A percentile compares a stretch with the other conserved stretches of the same genome.
phyloP scores from a whole-genome alignment of 192 early-diverging fungal genomes.

The Entophlyctis luteolus region DNA sequence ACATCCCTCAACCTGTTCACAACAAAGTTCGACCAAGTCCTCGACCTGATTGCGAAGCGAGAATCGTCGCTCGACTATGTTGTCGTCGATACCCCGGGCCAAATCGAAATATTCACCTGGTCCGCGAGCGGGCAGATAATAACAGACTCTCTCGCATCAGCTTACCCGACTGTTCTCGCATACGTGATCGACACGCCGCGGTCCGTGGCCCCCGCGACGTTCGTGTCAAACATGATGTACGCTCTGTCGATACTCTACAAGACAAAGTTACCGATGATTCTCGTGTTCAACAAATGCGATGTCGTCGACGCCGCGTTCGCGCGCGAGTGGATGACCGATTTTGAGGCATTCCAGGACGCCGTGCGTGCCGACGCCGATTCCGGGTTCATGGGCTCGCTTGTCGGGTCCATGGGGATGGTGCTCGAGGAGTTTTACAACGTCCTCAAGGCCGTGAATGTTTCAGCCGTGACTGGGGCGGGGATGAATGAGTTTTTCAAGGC shows the following conservation, averaged over 20 bases:
- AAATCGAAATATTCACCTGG: conserved; percentile 99
- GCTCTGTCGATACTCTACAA: conserved; percentile 97
- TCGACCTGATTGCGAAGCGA: conserved; percentile 79
- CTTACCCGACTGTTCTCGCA: conserved; percentile 84
- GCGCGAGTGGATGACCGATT: conserved; percentile 94
- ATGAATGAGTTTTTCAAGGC: conserved; percentile 83
- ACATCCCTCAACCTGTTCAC: conserved; percentile 95
- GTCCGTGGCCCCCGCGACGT: conserved; percentile 84
- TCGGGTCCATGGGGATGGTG: conserved; percentile 93
- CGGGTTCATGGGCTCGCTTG: conserved; percentile 86
- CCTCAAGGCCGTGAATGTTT: conserved; percentile 72
- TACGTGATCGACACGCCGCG: conserved; percentile 97
- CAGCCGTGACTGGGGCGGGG: conserved; percentile 88
- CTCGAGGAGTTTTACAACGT: conserved; percentile 92
- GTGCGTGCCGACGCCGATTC: conserved; percentile 65
- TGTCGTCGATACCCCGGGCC: conserved; percentile 91
- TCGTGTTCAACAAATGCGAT: conserved; percentile 96
- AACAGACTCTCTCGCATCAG: conserved; percentile 85
- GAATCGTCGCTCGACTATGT: conserved; percentile 69
- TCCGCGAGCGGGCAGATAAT: conserved; percentile 94
- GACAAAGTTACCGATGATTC: conserved; percentile 90
- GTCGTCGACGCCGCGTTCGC: conserved; percentile 87
- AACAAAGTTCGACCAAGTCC: conserved; percentile 97
- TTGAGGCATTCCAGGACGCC: conserved; percentile 88
- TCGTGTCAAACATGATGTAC: conserved; percentile 99